Percentiles rank a stretch among this genome's conserved stretches.
Conservation (phyloP, 2,329 filamentous ascomycete species). For the Fusarium sp. region DNA sequence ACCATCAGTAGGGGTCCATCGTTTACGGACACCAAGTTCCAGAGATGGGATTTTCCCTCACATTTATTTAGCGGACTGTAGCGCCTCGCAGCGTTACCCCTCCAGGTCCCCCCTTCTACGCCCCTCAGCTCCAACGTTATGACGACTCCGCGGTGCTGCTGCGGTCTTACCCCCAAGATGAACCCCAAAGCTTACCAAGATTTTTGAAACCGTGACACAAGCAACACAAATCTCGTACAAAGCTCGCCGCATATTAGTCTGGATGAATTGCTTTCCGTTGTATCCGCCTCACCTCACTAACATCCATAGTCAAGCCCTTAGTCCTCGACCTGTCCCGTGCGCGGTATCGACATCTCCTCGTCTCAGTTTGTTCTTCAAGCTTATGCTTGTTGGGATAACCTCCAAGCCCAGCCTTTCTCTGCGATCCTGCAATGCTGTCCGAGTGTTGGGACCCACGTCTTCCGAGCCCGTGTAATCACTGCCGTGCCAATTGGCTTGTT, state of each 20-base stretch:
- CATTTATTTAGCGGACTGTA: constrained; percentile 13
- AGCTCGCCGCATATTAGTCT: constrained; percentile 23
- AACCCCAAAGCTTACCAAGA: constrained; percentile 38
- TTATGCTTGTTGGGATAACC: constrained; percentile 27
- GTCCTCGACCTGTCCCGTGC: constrained; percentile 3
- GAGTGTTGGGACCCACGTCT: constrained; percentile 37
- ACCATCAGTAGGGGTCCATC: constrained; percentile 30
- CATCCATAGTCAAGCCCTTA: constrained; percentile 1
- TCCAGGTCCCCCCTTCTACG: constrained; percentile 26
- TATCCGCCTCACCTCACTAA: constrained; percentile 12
- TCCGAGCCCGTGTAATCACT: constrained; percentile 38
- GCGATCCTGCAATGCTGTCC: constrained; percentile 23
- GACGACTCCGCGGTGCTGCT: constrained; percentile 35
- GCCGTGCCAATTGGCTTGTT: constrained; percentile 42
- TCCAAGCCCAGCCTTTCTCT: constrained; percentile 13
- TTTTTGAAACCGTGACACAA: constrained; percentile 38
- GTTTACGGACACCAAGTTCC: constrained; percentile 41
- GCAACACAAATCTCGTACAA: constrained; percentile 39
- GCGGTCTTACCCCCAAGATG: constrained; percentile 36
- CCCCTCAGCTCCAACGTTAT: constrained; percentile 38
- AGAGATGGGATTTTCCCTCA: constrained; percentile 27
- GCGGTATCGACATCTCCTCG: background rate
- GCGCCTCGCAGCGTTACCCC: constrained; percentile 21
- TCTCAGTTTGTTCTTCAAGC: constrained; percentile 9
- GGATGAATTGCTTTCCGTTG: background rate